Evolutionary conservation across 371 early-diverging fungal species (phyloP).

Genomic region (Cokeromyces recurvatus): DNA sequence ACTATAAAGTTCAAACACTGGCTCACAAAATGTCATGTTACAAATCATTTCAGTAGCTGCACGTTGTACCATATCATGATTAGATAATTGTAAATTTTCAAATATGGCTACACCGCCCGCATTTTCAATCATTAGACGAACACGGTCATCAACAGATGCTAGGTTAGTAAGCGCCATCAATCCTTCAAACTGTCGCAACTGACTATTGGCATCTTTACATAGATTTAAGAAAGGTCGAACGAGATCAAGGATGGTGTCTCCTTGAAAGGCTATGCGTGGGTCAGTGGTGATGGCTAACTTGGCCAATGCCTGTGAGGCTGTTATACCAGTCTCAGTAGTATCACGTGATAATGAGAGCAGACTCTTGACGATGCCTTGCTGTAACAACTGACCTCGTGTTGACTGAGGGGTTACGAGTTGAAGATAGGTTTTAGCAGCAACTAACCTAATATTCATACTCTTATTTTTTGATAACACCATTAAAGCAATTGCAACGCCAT

Average conservation of each 20-base stretch:
- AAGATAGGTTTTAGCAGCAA: conserved; percentile 64
- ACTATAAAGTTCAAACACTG: conserved; percentile 75
- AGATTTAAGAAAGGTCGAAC: conserved; percentile 59
- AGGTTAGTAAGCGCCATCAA: conserved; percentile 93
- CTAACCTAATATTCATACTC: conserved; percentile 55
- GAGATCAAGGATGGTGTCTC: conserved; percentile 55
- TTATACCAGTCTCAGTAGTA: conserved; percentile 11
- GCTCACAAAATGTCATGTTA: conserved; percentile 85
- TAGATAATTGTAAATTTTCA: conserved; percentile 77
- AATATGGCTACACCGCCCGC: conserved; percentile 64
- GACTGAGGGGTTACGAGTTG: conserved; percentile 67
- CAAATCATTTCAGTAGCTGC: conserved; percentile 92
- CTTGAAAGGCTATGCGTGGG: conserved; percentile 80
- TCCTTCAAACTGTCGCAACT: conserved; percentile 83
- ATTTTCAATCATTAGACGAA: conserved; percentile 42
- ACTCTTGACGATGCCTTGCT: conserved; percentile 73
- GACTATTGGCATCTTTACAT: conserved; percentile 50
- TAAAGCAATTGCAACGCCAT: conserved; percentile 57
- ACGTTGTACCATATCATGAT: conserved; percentile 77
- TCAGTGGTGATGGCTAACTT: conserved; percentile 88
- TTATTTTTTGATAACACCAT: conserved; percentile 50
- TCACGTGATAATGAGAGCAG: conserved; percentile 50
- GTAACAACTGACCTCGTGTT: conserved; percentile 75
- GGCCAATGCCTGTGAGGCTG: conserved; percentile 82
- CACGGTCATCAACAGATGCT: conserved; percentile 57